Conservation (phyloP, 352 stramenopile genomes). For the Lagenidium sp. region DNA sequence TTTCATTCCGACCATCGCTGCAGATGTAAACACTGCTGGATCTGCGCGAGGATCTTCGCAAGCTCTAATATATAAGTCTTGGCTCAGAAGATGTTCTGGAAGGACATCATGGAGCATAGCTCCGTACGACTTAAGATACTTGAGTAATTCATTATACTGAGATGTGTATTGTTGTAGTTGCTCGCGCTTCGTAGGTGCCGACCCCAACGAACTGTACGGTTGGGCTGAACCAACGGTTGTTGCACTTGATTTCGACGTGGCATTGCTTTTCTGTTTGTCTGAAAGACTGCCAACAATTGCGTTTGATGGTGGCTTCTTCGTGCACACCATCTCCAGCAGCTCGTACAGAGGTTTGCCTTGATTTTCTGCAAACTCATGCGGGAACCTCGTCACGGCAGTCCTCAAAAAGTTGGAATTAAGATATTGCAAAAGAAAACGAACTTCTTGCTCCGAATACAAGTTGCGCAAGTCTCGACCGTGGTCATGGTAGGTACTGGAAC, state of each 20-base stretch:
- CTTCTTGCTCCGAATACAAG: constrained; percentile 29
- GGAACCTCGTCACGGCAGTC: constrained; percentile 56
- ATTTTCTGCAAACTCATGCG: constrained; percentile 64
- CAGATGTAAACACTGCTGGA: constrained; percentile 32
- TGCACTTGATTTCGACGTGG: not conserved
- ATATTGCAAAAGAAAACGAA: constrained; percentile 73
- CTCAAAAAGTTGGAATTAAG: constrained; percentile 79
- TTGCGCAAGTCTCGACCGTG: too few relatives aligned
- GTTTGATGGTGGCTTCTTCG: constrained; percentile 61
- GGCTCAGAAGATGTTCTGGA: constrained; percentile 65
- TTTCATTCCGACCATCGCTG: constrained; percentile 20
- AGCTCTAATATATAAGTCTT: constrained; percentile 75
- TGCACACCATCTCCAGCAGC: constrained; percentile 85
- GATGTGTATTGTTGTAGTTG: constrained; percentile 32
- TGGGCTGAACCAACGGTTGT: constrained; percentile 12
- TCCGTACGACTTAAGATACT: constrained; percentile 89
- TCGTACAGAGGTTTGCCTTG: constrained; percentile 82
- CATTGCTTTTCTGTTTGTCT: constrained; percentile 8
- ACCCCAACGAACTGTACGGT: too few relatives aligned
- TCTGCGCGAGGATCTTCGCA: constrained; percentile 58
- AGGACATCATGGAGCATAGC: constrained; percentile 86
- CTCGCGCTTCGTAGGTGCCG: too few relatives aligned
- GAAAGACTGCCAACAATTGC: constrained; percentile 18
- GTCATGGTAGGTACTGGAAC: not conserved
- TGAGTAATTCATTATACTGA: constrained; percentile 85